A percentile compares a stretch with the other conserved stretches of the same genome.
These are phyloP conservation scores for Chlorencoelia australis DNA, from an alignment of 2,329 filamentous ascomycete genomes.

Conservation along the genomic window DNA sequence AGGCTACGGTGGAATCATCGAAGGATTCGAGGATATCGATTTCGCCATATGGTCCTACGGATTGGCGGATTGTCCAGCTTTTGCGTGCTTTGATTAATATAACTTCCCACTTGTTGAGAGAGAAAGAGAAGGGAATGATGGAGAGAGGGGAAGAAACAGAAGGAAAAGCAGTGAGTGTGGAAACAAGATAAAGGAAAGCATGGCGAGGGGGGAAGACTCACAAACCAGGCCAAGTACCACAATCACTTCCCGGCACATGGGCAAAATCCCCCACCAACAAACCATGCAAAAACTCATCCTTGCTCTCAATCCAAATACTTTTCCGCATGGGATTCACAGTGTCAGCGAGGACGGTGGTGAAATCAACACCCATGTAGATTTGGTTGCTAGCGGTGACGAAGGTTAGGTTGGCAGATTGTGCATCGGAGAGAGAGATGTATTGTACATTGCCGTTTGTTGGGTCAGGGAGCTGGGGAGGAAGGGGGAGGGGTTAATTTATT, in stretches of 20 bases:
- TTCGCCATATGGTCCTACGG: slow-evolving; percentile 16
- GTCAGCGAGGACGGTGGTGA: slow-evolving; percentile 12
- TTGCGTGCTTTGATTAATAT: not conserved
- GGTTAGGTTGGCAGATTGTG: slow-evolving; percentile 46
- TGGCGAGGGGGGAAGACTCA: slow-evolving; percentile 23
- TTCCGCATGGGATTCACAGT: slow-evolving; percentile 35
- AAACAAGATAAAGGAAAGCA: not conserved
- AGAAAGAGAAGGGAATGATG: too few relatives aligned
- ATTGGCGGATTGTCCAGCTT: slow-evolving; percentile 20
- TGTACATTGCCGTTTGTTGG: slow-evolving; percentile 25
- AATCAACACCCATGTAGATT: slow-evolving; percentile 42
- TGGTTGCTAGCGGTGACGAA: slow-evolving; percentile 41
- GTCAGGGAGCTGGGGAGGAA: slow-evolving; percentile 10
- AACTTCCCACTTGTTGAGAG: too few relatives aligned
- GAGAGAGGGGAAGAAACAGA: too few relatives aligned
- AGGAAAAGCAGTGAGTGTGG: not conserved
- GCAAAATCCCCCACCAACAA: slow-evolving; percentile 61
- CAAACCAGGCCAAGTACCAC: slow-evolving; percentile 67
- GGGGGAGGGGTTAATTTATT: not conserved
- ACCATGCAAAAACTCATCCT: slow-evolving; percentile 49
- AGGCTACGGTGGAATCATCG: slow-evolving; percentile 36
- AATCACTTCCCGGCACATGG: slow-evolving; percentile 64
- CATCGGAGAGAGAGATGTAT: slow-evolving; percentile 31
- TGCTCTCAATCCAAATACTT: slow-evolving; percentile 58
- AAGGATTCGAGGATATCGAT: slow-evolving; percentile 39